phyloP scores from a whole-genome alignment of 2,329 filamentous ascomycete genomes.

The Sclerotinia nivalis region DNA sequence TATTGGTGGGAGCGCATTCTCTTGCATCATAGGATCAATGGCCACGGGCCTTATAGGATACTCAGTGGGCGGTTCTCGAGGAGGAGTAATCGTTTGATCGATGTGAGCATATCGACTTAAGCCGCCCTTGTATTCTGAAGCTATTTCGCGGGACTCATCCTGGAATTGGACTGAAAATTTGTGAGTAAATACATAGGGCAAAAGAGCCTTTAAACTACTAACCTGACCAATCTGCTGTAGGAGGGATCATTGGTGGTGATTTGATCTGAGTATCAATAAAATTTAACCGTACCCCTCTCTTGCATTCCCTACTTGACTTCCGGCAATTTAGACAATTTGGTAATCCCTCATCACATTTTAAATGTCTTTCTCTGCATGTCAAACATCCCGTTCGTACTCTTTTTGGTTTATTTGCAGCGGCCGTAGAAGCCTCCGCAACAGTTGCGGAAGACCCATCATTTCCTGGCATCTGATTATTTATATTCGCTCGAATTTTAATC shows the following conservation, averaged over 20 bases:
- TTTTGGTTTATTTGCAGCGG: slow-evolving; percentile 62
- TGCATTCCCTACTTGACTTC: slow-evolving; percentile 84
- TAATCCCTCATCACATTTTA: slow-evolving; percentile 70
- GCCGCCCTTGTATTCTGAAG: slow-evolving; percentile 85
- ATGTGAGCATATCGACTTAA: slow-evolving; percentile 67
- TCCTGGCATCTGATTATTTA: slow-evolving; percentile 36
- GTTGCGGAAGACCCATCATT: slow-evolving; percentile 28
- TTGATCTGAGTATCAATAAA: slow-evolving; percentile 84
- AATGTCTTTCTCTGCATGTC: slow-evolving; percentile 84
- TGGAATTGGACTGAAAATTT: slow-evolving; percentile 65
- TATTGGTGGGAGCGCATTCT: slow-evolving; percentile 40
- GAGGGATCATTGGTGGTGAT: slow-evolving; percentile 60
- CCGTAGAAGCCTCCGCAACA: slow-evolving; percentile 27
- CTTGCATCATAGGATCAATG: slow-evolving; percentile 27
- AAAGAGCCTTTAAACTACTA: slow-evolving; percentile 25
- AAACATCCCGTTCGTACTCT: slow-evolving; percentile 87
- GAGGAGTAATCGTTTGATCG: slow-evolving; percentile 44
- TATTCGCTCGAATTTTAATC: slow-evolving; percentile 28
- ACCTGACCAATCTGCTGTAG: slow-evolving; percentile 66
- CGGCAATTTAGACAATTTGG: slow-evolving; percentile 71
- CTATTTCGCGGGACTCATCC: slow-evolving; percentile 87
- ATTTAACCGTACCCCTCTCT: slow-evolving; percentile 82
- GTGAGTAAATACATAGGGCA: slow-evolving; percentile 7
- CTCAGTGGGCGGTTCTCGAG: slow-evolving; percentile 34
- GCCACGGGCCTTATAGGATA: slow-evolving; percentile 33